Percentiles rank a stretch among this genome's conserved stretches.
These are phyloP conservation scores for Mycocentrospora acerina DNA, from an alignment of 2,329 filamentous ascomycete genomes.

Conservation along the genomic window DNA sequence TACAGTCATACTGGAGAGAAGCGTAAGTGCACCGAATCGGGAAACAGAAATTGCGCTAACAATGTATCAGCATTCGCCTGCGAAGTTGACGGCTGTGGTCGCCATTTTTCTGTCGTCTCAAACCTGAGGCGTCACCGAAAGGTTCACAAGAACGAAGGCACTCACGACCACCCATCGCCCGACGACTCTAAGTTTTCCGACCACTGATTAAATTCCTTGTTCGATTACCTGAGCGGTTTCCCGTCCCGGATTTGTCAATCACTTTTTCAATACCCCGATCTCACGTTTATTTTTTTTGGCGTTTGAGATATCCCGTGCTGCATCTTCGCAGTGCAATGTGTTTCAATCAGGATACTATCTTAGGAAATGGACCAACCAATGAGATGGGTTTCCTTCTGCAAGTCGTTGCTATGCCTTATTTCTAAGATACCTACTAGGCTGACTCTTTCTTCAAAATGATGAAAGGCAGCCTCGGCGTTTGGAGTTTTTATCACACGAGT, in stretches of 20 bases:
- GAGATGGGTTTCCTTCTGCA: conserved; percentile 35
- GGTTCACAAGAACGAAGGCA: conserved; percentile 79
- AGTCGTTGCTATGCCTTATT: conserved; percentile 32
- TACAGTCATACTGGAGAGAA: conserved; percentile 98
- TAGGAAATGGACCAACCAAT: conserved; percentile 21
- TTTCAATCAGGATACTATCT: conserved; percentile 27
- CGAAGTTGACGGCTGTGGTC: conserved; percentile 90
- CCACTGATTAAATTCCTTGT: conserved; percentile 24
- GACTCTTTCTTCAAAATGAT: background rate
- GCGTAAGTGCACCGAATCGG: conserved; percentile 63
- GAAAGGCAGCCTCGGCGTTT: conserved; percentile 9
- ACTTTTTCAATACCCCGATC: no score
- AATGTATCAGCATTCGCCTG: conserved; percentile 75
- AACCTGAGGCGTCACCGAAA: conserved; percentile 94
- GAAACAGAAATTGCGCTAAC: conserved; percentile 9
- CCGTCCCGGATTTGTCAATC: no score
- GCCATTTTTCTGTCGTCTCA: conserved; percentile 95
- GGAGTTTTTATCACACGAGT: conserved; percentile 3
- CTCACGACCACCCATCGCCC: conserved; percentile 49
- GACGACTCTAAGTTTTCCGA: conserved; percentile 43
- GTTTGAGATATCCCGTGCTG: conserved; percentile 42
- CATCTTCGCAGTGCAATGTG: conserved; percentile 28
- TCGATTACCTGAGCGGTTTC: background rate
- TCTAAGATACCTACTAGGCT: conserved; percentile 27
- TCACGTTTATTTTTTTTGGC: conserved; percentile 3